Conservation (phyloP, 148 eudicot genomes). For the Talinum fruticosum region DNA sequence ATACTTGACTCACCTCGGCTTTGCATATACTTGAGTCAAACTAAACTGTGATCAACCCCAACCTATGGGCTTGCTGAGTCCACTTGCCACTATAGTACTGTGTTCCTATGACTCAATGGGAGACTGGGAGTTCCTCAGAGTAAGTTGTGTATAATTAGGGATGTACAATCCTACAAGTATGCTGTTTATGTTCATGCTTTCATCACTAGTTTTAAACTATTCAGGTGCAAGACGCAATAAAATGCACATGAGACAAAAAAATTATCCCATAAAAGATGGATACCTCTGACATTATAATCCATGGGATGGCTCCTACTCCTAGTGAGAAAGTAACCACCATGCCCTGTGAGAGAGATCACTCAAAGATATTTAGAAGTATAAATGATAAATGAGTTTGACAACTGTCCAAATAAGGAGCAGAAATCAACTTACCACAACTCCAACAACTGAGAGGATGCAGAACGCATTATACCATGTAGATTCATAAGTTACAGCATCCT, state of each 20-base stretch:
- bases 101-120: background rate
- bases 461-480: constrained; percentile 55
- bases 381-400: background rate
- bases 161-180: background rate
- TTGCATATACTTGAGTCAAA: background rate
- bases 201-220: background rate
- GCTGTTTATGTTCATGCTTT: background rate
- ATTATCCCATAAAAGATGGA: background rate
- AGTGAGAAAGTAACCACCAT: constrained; percentile 82
- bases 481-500: constrained; percentile 47
- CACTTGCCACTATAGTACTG: background rate
- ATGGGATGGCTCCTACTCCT: constrained; percentile 94
- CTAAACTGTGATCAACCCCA: background rate
- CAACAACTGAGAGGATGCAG: constrained; percentile 66
- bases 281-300: constrained; percentile 99
- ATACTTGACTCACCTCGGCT: too few species aligned
- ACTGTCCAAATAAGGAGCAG: background rate
- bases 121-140: background rate
- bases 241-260: background rate
- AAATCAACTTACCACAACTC: constrained; percentile 77
- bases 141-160: background rate
- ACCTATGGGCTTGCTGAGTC: background rate
- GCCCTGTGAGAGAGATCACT: constrained; percentile 39
- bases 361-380: background rate
- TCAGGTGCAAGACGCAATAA: background rate